phyloP scores from a whole-genome alignment of 108 stramenopile genomes.

The Cyclotella kingstonii region DNA sequence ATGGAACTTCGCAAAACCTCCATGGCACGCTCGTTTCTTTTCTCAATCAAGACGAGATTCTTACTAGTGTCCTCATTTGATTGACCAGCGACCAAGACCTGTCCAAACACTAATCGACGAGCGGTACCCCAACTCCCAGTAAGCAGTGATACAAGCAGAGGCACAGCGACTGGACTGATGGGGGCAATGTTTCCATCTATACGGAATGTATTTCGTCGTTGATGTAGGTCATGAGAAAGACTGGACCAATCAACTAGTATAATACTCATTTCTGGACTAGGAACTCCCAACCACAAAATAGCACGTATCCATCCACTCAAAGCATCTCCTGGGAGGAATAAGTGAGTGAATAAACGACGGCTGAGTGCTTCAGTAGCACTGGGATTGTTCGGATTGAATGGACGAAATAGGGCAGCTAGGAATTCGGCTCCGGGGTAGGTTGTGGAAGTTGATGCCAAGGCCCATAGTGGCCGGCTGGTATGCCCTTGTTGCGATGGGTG shows the following conservation, averaged over 20 bases:
- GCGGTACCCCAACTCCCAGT: constrained; percentile 42
- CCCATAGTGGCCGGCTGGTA: constrained; percentile 51
- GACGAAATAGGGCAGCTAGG: constrained; percentile 55
- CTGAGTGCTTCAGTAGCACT: constrained; percentile 22
- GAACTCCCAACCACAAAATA: constrained; percentile 58
- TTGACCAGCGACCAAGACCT: constrained; percentile 54
- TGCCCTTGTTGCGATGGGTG: neutral
- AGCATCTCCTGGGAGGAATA: constrained; percentile 66
- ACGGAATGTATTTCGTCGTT: constrained; percentile 4
- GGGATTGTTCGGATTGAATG: constrained; percentile 47
- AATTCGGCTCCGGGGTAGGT: constrained; percentile 53
- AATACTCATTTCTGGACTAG: constrained; percentile 75
- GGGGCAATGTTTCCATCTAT: constrained; percentile 14
- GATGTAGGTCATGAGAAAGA: constrained; percentile 10
- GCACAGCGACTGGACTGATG: constrained; percentile 40
- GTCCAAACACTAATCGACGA: constrained; percentile 65
- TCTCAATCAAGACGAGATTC: constrained; percentile 41
- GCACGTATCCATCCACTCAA: constrained; percentile 54
- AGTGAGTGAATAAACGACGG: constrained; percentile 74
- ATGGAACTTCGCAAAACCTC: constrained; percentile 43
- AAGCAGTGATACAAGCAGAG: constrained; percentile 36
- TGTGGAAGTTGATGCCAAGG: constrained; percentile 57
- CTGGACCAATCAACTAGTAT: constrained; percentile 77
- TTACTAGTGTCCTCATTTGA: constrained; percentile 25
- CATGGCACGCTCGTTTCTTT: constrained; percentile 71